Conservation (phyloP, 495 filamentous ascomycete species). For the Trichodelitschia bisporula region DNA sequence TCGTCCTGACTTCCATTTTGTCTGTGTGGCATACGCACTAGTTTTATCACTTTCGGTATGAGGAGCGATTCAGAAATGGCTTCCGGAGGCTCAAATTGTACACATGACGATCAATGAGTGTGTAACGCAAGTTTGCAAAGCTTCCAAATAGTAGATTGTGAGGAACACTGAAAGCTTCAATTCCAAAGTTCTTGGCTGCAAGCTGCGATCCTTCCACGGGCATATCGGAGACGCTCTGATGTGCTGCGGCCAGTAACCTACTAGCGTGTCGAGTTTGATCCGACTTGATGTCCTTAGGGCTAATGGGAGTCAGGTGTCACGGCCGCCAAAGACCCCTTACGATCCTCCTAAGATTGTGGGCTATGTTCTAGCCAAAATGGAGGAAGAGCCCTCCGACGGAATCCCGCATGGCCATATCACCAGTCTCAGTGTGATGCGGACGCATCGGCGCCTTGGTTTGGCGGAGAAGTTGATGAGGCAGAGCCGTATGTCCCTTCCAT, state of each 20-base stretch:
- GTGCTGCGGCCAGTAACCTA: neutral
- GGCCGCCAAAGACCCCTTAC: slow-evolving; percentile 51
- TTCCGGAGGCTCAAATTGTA: too few species aligned
- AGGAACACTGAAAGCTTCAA: too few species aligned
- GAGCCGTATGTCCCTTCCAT: slow-evolving; percentile 40
- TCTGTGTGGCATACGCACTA: too few species aligned
- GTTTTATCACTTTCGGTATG: neutral
- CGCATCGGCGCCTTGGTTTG: slow-evolving; percentile 70
- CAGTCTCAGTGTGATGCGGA: slow-evolving; percentile 83
- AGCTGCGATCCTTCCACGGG: neutral
- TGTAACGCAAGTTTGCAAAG: too few species aligned
- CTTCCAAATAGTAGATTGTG: too few species aligned
- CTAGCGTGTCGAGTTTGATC: slow-evolving; percentile 1
- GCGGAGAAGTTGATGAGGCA: slow-evolving; percentile 95
- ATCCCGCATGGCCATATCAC: slow-evolving; percentile 94
- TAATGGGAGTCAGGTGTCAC: slow-evolving; percentile 34
- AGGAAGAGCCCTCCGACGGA: slow-evolving; percentile 84
- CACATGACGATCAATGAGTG: too few species aligned
- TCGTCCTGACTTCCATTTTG: too few species aligned
- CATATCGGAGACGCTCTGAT: neutral
- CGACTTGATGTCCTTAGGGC: too few species aligned
- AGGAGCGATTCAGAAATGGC: too few species aligned
- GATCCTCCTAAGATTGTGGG: slow-evolving; percentile 95
- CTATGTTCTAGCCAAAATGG: slow-evolving; percentile 98
- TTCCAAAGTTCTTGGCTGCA: too few species aligned